These are phyloP conservation scores for Bretziella fagacearum DNA, from an alignment of 2,329 filamentous ascomycete species.

Conservation along the genomic window DNA sequence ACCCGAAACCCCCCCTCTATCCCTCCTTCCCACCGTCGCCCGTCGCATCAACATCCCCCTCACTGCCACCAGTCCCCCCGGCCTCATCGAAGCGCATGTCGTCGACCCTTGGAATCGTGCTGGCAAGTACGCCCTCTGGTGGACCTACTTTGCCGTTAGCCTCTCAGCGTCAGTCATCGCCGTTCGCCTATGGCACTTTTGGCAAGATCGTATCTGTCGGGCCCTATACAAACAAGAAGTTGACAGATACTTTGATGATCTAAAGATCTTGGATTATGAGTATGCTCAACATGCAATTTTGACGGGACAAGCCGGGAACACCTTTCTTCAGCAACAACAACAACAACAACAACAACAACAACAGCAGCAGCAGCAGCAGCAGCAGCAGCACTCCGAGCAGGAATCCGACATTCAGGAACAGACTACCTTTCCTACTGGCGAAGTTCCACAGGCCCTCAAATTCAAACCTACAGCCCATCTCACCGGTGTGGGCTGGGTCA, in stretches of 20 bases:
- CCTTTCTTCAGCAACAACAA: not conserved
- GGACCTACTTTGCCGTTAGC: constrained; percentile 72
- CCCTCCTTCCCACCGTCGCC: not conserved
- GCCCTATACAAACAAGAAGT: constrained; percentile 75
- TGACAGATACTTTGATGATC: constrained; percentile 42
- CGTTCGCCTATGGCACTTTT: constrained; percentile 69
- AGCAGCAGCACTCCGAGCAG: not conserved
- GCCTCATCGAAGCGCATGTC: constrained; percentile 43
- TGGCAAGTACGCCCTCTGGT: constrained; percentile 72
- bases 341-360: not conserved
- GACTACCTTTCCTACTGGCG: not conserved
- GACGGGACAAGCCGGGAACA: constrained; percentile 34
- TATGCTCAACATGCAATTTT: constrained; percentile 31
- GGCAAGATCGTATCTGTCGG: constrained; percentile 84
- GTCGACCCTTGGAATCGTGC: constrained; percentile 67
- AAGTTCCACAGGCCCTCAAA: not conserved
- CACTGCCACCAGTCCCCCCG: constrained; percentile 41
- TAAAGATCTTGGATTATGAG: constrained; percentile 35
- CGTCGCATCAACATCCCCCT: constrained; percentile 45
- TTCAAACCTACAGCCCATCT: constrained; percentile 54
- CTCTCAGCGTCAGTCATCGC: constrained; percentile 50
- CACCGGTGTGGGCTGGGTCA: constrained; percentile 56
- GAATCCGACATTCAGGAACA: too few relatives aligned
- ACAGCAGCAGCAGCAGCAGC: not conserved
- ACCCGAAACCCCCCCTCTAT: not conserved